A percentile compares a stretch with the other conserved stretches of the same genome.
These are phyloP conservation scores for Tetraselmis chui DNA, from an alignment of 139 green algal species.

Conservation along the genomic window DNA sequence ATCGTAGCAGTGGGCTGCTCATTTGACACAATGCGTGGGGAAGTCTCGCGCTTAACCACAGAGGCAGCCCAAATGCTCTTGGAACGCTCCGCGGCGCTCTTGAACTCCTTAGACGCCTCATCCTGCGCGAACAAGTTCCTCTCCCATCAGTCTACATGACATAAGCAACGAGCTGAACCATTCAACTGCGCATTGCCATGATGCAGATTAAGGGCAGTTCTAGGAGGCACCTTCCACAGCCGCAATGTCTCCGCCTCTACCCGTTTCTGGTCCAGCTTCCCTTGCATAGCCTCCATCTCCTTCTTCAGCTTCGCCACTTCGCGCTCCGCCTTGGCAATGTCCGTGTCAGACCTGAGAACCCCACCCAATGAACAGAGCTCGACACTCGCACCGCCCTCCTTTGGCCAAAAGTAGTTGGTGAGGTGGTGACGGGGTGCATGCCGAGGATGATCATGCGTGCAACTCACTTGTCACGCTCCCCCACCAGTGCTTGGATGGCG, in stretches of 20 bases:
- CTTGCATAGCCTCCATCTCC: background rate
- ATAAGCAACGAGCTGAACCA: too few species aligned
- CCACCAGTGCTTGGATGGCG: background rate
- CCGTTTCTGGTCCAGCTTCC: background rate
- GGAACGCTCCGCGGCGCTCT: background rate
- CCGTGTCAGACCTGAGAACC: background rate
- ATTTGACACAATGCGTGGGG: too few species aligned
- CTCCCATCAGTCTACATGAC: too few species aligned
- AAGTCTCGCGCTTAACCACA: background rate
- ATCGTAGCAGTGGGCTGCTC: background rate
- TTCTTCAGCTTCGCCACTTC: background rate
- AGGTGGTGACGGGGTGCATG: too few species aligned
- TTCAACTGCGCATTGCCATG: too few species aligned
- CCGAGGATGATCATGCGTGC: too few species aligned
- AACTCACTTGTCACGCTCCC: background rate
- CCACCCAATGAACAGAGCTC: background rate
- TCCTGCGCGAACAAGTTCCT: too few species aligned
- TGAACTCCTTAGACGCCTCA: background rate
- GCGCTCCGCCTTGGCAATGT: background rate
- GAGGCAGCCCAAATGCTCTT: background rate
- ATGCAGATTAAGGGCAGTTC: too few species aligned
- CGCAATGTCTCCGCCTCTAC: background rate
- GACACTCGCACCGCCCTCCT: too few species aligned
- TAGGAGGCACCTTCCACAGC: too few species aligned
- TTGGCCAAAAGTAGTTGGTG: too few species aligned